These are phyloP conservation scores for Colletotrichum liaoningense DNA, from an alignment of 2,329 filamentous ascomycete genomes.

Conservation along the genomic window DNA sequence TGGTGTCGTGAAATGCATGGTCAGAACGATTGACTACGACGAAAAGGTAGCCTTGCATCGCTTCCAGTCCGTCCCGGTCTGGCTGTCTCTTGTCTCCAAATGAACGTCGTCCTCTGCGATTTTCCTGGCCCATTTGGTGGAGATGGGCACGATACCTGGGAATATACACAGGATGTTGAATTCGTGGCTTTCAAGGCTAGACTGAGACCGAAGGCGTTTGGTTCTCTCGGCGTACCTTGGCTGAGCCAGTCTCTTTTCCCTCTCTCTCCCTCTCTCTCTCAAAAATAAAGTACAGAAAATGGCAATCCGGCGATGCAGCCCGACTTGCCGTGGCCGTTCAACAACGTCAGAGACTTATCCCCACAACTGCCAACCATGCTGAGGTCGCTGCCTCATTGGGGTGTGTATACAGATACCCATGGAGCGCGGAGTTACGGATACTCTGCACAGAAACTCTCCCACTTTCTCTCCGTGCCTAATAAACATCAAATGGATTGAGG, in stretches of 20 bases:
- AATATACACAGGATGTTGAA: not conserved
- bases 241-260: not conserved
- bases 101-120: not conserved
- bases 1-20: not conserved
- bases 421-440: not conserved
- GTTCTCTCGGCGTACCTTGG: not conserved
- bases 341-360: not conserved
- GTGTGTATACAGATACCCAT: not conserved
- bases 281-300: not conserved
- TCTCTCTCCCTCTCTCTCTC: not conserved
- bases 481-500: not conserved
- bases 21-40: not conserved
- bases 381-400: not conserved
- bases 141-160: not conserved
- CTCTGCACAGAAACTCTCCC: not conserved
- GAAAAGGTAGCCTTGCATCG: slow-evolving; percentile 8
- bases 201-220: not conserved
- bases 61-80: not conserved
- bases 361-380: not conserved
- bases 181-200: not conserved
- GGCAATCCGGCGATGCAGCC: not conserved
- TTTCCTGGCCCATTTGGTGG: not conserved
- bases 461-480: not conserved
- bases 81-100: not conserved
- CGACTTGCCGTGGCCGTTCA: not conserved